Evolutionary conservation across 1,284 basidiomycete genomes (phyloP).

Genomic region (Apiotrichum akiyoshidainum): DNA sequence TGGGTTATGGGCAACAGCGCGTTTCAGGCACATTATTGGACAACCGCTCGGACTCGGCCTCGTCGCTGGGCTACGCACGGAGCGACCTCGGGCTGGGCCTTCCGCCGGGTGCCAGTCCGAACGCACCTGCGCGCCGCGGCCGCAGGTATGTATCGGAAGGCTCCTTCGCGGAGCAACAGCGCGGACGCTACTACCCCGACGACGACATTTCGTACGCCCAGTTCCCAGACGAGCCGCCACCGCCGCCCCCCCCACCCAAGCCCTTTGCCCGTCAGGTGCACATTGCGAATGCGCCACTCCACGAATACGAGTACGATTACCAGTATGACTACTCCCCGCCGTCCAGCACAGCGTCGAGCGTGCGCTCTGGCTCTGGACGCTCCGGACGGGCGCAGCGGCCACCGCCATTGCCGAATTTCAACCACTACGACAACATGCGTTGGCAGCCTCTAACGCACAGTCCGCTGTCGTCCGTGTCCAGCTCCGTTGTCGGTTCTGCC

Average conservation of each 20-base stretch:
- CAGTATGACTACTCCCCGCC: not conserved
- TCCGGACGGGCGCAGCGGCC: not conserved
- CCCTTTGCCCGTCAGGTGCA: no score
- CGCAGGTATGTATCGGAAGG: not conserved
- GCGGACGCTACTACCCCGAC: not conserved
- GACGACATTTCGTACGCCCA: not conserved
- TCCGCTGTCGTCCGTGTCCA: no score
- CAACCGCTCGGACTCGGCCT: not conserved
- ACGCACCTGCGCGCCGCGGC: not conserved
- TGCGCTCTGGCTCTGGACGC: not conserved
- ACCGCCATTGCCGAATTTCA: not conserved
- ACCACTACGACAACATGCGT: not conserved
- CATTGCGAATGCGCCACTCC: not conserved
- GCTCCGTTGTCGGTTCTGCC: no score
- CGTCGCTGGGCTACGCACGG: conserved; percentile 3
- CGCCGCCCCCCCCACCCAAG: not conserved
- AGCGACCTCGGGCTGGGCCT: conserved; percentile 2
- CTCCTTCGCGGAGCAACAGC: not conserved
- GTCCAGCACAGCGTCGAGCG: conserved; percentile 1
- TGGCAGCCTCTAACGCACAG: no score
- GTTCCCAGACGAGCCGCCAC: not conserved
- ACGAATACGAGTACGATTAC: not conserved
- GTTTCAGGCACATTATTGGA: no score
- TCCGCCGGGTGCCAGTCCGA: not conserved
- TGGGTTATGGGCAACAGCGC: no score